Evolutionary conservation across 192 early-diverging fungal genomes (phyloP), one percentile per base, ranked within the genome.

Genomic region (Coemansia javaensis): DNA sequence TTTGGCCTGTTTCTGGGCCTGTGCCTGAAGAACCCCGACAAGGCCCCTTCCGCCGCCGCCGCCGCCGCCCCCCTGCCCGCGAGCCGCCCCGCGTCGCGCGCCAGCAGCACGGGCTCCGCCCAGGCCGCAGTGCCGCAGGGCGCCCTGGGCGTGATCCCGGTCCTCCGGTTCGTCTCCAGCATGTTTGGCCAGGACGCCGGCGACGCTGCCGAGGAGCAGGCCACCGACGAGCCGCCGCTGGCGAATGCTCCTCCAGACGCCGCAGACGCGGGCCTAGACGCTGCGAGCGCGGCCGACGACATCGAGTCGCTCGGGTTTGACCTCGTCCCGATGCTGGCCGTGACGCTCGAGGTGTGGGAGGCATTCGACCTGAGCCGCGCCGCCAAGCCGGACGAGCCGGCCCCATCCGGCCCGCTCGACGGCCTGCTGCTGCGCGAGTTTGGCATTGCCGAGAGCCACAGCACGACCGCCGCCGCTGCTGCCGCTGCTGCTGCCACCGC

Each of bases 1-100:
- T 65, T 65, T 33, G 69, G 58, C 31, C 11, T 61, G 34, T 53
- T 73, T 18, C 31, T 73, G 41, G 35, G 58, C 12, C 45, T 73
- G 32, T 44, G 58, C 16, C 17, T 73, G 50, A 36, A 33, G 7
- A 73, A 73, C 20, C 41, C 50, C 25, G 63, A 66, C 28, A 30
- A 9, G 28, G 28, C 10, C 28, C 42, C 30, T 18, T 25, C 59
- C 3, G 34, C 49, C 9, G 44, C 53, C 12, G 18, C 39, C 4
- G 13, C 18, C 10, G 31, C 24, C 2, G n/a, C n/a, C n/a, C n/a
- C n/a, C n/a, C n/a, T n/a, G n/a, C n/a, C n/a, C n/a, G 25, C 17
- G 6, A 24, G 47, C 17, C 47, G 66, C 4, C 66, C 66, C 2
- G 52, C 49, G 20, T 69, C 60, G n/a, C 35, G 56, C 12, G 56